Base-by-base conservation (phyloP, 139 green algal genomes). In the Micractinium conductrix region DNA sequence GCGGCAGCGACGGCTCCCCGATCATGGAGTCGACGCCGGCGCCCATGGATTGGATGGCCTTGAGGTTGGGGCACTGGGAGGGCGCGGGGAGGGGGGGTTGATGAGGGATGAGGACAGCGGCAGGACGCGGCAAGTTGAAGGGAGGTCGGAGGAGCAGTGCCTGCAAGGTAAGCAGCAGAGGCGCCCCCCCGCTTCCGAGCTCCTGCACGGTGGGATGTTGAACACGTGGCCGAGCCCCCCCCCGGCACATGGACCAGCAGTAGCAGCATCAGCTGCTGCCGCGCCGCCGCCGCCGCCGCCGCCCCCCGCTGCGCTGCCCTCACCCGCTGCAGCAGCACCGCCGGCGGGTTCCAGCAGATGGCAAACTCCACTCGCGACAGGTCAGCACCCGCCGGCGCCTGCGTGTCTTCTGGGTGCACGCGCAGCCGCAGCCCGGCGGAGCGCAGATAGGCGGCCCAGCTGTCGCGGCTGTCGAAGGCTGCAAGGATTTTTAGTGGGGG, bases 11-110 rank as follows among this genome's bases (percentile, higher is more conserved):
- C 22, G 84, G 63, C 33, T 91, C 84, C 4, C 53, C 26, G n/a
- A 94, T 73, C 16, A 91, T 68, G 33, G 74, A 80, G 60, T 94
- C 90, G 3, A 94, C 91, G 1, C 92, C 92, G 4, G 92, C 92
- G 4, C 92, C 92, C 65, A 94, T 75, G 6, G 86, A 90, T 55
- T 92, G 89, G 8, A 92, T 84, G 14, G 83, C 84, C 28, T 89
- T 86, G 19, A 45, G 68, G 22, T 50, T 53, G 37, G 16, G 19
- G 68, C 40, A 75, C 24, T 58, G 43, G 28, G 30, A 10, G 28
- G 72, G 43, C 72, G 21, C 26, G 53, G 8, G 26, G 4, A 69
- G 35, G 63, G n/a, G 10, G 21, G 63, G 28, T 8, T 40, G 30
- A 70, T 58, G 48, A 58, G 48, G 12, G 48, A 58, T 58, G 10